Percentiles rank a stretch among this genome's conserved stretches.
Conservation (phyloP, 2,329 filamentous ascomycete genomes). For the Setomelanomma holmii region DNA sequence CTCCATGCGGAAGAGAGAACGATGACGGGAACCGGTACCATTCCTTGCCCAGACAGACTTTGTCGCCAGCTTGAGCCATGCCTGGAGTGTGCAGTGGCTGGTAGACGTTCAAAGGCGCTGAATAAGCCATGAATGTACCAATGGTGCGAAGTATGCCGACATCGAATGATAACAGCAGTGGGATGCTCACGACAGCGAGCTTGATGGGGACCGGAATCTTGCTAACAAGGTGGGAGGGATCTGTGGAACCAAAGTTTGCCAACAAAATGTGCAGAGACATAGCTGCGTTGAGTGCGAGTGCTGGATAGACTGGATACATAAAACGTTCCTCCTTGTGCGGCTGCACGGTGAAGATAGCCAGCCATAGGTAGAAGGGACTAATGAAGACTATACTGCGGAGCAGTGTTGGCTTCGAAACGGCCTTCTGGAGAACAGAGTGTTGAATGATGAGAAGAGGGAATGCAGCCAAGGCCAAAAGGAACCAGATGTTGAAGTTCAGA, state of each 20-base stretch:
- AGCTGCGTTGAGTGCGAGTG: conserved; percentile 86
- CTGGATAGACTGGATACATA: conserved; percentile 97
- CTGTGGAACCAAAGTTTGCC: conserved; percentile 73
- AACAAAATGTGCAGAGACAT: conserved; percentile 83
- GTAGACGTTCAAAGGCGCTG: conserved; percentile 78
- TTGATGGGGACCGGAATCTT: conserved; percentile 80
- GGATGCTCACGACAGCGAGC: conserved; percentile 64
- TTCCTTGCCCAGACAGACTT: conserved; percentile 90
- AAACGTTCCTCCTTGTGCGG: conserved; percentile 98
- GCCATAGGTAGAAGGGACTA: conserved; percentile 91
- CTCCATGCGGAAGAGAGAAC: conserved; percentile 83
- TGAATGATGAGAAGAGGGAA: conserved; percentile 79
- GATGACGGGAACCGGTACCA: conserved; percentile 98
- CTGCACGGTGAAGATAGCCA: conserved; percentile 87
- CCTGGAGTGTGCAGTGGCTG: conserved; percentile 66
- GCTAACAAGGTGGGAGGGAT: conserved; percentile 70
- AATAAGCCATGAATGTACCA: conserved; percentile 79
- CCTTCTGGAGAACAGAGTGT: conserved; percentile 67
- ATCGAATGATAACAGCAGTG: conserved; percentile 70
- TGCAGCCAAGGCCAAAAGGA: conserved; percentile 76
- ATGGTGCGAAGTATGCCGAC: conserved; percentile 75
- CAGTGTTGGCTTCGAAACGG: conserved; percentile 71
- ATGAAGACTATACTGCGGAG: conserved; percentile 80
- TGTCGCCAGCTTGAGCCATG: conserved; percentile 67
- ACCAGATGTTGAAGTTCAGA: conserved; percentile 97